Percentiles rank a stretch among this genome's conserved stretches.
These are phyloP conservation scores for Penicillium paradoxum DNA, from an alignment of 495 filamentous ascomycete species.

Conservation along the genomic window DNA sequence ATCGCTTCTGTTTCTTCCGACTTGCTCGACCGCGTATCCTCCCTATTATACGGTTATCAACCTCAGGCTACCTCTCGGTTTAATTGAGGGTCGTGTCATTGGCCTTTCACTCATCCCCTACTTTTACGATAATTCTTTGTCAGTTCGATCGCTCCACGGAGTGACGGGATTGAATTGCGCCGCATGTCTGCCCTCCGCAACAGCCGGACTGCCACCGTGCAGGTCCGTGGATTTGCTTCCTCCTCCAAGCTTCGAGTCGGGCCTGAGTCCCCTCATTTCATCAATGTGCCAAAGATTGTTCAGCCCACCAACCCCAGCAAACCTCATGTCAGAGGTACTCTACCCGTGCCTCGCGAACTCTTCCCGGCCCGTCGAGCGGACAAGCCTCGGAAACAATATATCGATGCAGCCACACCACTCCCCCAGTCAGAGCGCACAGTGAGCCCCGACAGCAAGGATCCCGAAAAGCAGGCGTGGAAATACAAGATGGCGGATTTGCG, in stretches of 20 bases:
- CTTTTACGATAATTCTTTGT: neutral
- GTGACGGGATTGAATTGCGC: conserved; percentile 2
- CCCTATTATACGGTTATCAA: conserved; percentile 6
- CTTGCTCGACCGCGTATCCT: conserved; percentile 12
- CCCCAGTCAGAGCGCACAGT: conserved; percentile 28
- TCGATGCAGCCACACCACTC: conserved; percentile 39
- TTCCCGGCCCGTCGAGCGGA: conserved; percentile 49
- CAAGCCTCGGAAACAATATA: conserved; percentile 51
- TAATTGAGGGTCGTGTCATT: neutral
- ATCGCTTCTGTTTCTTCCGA: conserved; percentile 41
- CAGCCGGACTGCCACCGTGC: conserved; percentile 40
- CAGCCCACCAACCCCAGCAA: conserved; percentile 44
- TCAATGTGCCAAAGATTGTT: conserved; percentile 56
- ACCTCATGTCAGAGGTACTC: conserved; percentile 59
- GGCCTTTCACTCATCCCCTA: neutral
- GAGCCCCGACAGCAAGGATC: conserved; percentile 32
- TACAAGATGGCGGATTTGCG: conserved; percentile 53
- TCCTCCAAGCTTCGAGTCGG: conserved; percentile 37
- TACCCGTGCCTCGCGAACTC: conserved; percentile 64
- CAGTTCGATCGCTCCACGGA: neutral
- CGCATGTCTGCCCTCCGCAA: conserved; percentile 40
- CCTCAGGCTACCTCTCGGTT: neutral
- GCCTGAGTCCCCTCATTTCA: conserved; percentile 70
- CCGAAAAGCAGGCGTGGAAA: conserved; percentile 59
- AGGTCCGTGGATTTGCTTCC: conserved; percentile 43